Evolutionary conservation across 257 asterid species (phyloP).

Genomic region (Rauvolfia tetraphylla): DNA sequence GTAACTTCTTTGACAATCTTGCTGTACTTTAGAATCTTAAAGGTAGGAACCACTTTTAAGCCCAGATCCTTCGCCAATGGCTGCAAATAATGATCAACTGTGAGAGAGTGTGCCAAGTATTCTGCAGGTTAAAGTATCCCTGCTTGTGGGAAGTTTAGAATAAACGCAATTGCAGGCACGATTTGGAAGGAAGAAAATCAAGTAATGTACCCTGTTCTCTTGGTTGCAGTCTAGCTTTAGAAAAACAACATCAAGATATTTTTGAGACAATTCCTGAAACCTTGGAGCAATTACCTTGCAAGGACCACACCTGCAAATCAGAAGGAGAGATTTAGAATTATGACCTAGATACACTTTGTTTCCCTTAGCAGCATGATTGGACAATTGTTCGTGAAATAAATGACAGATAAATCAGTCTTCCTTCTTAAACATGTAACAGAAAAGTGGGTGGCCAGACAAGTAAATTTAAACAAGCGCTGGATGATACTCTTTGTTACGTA

Average conservation of each 20-base stretch:
- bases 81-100: constrained; percentile 36
- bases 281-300: constrained; percentile 88
- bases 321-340: neutral
- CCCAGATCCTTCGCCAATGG: constrained; percentile 83
- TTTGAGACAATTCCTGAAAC: constrained; percentile 51
- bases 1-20: constrained; percentile 74
- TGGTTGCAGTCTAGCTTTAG: constrained; percentile 94
- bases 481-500: neutral
- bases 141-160: neutral
- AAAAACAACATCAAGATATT: constrained; percentile 67
- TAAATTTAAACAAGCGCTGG: neutral
- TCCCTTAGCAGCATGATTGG: neutral
- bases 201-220: constrained; percentile 59
- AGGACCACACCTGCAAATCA: constrained; percentile 86
- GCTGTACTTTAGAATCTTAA: constrained; percentile 69
- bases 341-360: neutral
- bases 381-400: neutral
- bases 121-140: neutral
- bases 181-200: neutral
- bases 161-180: neutral
- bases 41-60: constrained; percentile 87
- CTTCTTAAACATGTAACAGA: neutral
- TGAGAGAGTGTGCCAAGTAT: constrained; percentile 1
- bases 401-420: neutral
- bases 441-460: neutral